These are phyloP conservation scores for Salix koriyanagi DNA, from an alignment of 345 rosid species.

Conservation along the genomic window DNA sequence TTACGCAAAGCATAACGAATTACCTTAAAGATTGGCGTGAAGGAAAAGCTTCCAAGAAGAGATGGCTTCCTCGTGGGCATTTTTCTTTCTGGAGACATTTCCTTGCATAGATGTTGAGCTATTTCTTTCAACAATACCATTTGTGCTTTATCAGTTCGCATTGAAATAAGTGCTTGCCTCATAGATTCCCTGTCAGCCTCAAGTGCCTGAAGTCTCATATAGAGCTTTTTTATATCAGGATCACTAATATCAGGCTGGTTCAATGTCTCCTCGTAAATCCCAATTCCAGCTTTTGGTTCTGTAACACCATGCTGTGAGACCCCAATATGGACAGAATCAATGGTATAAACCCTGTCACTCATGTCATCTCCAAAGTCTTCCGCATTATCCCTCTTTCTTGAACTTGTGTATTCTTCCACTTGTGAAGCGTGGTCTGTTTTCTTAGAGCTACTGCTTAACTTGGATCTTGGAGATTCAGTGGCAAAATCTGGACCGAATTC, in stretches of 20 bases:
- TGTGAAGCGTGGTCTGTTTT: constrained; percentile 43
- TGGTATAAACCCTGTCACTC: constrained; percentile 83
- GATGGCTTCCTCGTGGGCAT: constrained; percentile 48
- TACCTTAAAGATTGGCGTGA: constrained; percentile 77
- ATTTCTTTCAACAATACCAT: constrained; percentile 84
- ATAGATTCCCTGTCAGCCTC: constrained; percentile 98
- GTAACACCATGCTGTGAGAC: constrained; percentile 28
- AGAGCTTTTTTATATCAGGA: constrained; percentile 80
- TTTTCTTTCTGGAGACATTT: constrained; percentile 54
- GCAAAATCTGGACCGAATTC: constrained; percentile 42
- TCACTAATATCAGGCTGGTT: constrained; percentile 50
- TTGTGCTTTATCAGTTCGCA: constrained; percentile 89
- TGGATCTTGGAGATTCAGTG: constrained; percentile 51
- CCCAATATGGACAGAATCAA: constrained; percentile 68
- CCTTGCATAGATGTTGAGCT: constrained; percentile 86
- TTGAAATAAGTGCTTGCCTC: constrained; percentile 83
- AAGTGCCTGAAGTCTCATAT: constrained; percentile 84
- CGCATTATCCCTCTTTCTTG: constrained; percentile 41
- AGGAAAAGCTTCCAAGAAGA: constrained; percentile 36
- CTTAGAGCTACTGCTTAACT: constrained; percentile 34
- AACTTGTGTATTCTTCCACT: constrained; percentile 36
- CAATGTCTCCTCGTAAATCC: constrained; percentile 29
- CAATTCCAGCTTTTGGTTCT: constrained; percentile 45
- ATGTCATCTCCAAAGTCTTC: constrained; percentile 62
- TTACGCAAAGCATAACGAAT: neutral